phyloP scores from a whole-genome alignment of 2,329 filamentous ascomycete genomes.

The Bimuria novae-zelandiae region DNA sequence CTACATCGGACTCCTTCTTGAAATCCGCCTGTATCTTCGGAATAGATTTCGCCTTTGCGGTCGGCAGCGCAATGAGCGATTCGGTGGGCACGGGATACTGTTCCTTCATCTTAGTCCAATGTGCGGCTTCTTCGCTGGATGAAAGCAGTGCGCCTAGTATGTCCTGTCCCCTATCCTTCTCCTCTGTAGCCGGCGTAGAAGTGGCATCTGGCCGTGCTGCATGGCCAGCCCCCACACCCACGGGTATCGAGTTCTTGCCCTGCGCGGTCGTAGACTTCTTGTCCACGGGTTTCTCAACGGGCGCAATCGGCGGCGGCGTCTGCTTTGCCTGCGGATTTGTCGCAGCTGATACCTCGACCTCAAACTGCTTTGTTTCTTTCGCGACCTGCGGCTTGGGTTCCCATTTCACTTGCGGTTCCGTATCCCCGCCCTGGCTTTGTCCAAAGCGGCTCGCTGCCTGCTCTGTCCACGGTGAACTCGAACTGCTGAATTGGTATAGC shows the following conservation, averaged over 20 bases:
- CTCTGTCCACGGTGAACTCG: slow-evolving; percentile 47
- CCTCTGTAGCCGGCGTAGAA: slow-evolving; percentile 26
- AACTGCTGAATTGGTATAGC: slow-evolving; percentile 57
- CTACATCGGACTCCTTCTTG: slow-evolving; percentile 60
- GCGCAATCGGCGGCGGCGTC: slow-evolving; percentile 36
- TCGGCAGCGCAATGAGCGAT: slow-evolving; percentile 76
- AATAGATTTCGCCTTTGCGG: slow-evolving; percentile 69
- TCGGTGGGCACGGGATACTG: slow-evolving; percentile 75
- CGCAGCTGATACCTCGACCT: slow-evolving; percentile 37
- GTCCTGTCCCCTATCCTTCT: slow-evolving; percentile 41
- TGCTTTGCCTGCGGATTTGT: slow-evolving; percentile 28
- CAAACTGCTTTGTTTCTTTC: slow-evolving; percentile 39
- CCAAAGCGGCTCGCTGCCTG: slow-evolving; percentile 26
- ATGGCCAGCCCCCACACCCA: slow-evolving; percentile 10
- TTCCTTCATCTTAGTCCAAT: slow-evolving; percentile 77
- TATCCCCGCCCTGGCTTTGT: slow-evolving; percentile 19
- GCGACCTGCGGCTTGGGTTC: slow-evolving; percentile 32
- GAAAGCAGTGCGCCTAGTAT: slow-evolving; percentile 12
- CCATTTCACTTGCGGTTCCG: slow-evolving; percentile 24
- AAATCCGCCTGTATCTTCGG: slow-evolving; percentile 79
- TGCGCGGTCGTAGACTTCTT: slow-evolving; percentile 18
- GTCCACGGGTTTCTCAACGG: slow-evolving; percentile 22
- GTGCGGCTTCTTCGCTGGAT: slow-evolving; percentile 47
- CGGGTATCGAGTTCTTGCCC: slow-evolving; percentile 15
- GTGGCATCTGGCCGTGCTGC: slow-evolving; percentile 11